Conservation (phyloP, 805 yeast genomes). For the Lachancea cidri region DNA sequence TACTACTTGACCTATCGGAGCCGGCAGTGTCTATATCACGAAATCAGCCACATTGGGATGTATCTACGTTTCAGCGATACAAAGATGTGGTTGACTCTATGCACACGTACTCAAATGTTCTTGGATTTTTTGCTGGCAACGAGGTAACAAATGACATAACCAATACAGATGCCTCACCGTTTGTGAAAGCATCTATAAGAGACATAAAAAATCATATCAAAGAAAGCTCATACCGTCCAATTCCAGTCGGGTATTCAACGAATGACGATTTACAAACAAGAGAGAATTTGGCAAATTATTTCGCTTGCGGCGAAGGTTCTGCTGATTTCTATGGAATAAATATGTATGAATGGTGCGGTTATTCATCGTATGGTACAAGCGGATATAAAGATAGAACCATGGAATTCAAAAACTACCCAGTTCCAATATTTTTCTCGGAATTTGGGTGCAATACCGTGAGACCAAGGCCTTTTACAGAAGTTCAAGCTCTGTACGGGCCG, state of each 20-base stretch:
- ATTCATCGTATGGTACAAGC: slow-evolving; percentile 53
- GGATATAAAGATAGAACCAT: slow-evolving; percentile 63
- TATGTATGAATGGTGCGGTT: slow-evolving; percentile 87
- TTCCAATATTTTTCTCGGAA: slow-evolving; percentile 76
- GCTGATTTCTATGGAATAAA: slow-evolving; percentile 81
- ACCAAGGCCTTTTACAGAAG: slow-evolving; percentile 72
- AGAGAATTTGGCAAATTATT: slow-evolving; percentile 73
- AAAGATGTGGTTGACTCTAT: slow-evolving; percentile 76
- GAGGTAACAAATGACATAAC: slow-evolving; percentile 85
- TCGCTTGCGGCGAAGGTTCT: slow-evolving; percentile 59
- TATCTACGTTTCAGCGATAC: slow-evolving; percentile 68
- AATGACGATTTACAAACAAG: slow-evolving; percentile 85
- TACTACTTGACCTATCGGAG: slow-evolving; percentile 83
- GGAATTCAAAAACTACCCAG: slow-evolving; percentile 56
- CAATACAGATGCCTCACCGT: slow-evolving; percentile 87
- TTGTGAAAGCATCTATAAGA: slow-evolving; percentile 93
- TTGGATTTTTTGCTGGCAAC: slow-evolving; percentile 97
- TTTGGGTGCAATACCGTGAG: slow-evolving; percentile 67
- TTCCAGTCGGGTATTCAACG: slow-evolving; percentile 93
- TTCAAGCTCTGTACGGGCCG: slow-evolving; percentile 55
- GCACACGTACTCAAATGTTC: slow-evolving; percentile 68
- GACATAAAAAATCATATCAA: slow-evolving; percentile 76
- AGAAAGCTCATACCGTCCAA: slow-evolving; percentile 53
- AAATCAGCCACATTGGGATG: slow-evolving; percentile 72
- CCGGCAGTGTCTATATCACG: slow-evolving; percentile 77